Conservation (phyloP, 2,329 filamentous ascomycete species). For the Mariannaea sp. region DNA sequence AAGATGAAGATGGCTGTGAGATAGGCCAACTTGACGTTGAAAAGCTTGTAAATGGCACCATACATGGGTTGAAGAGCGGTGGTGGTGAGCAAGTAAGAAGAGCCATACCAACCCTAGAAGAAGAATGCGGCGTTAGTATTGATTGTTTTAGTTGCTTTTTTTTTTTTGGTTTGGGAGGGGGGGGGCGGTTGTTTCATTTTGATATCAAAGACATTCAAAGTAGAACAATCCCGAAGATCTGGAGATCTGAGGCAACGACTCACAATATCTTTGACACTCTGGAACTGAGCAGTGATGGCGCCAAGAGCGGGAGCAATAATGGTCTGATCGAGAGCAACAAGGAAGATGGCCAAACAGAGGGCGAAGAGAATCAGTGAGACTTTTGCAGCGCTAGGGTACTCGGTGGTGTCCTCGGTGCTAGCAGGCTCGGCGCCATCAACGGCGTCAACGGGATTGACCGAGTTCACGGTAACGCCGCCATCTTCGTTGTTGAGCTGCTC, state of each 20-base stretch:
- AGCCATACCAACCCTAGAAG: slow-evolving; percentile 55
- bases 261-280: slow-evolving; percentile 53
- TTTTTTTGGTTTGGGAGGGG: slow-evolving; percentile 24
- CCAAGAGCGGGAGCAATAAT: slow-evolving; percentile 58
- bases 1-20: slow-evolving; percentile 50
- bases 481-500: slow-evolving; percentile 4
- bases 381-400: slow-evolving; percentile 49
- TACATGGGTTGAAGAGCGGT: slow-evolving; percentile 57
- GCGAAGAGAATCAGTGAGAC: slow-evolving; percentile 49
- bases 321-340: slow-evolving; percentile 57
- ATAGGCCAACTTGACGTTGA: slow-evolving; percentile 54
- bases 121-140: too few species aligned
- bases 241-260: slow-evolving; percentile 16
- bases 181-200: too few species aligned
- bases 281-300: slow-evolving; percentile 54
- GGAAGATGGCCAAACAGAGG: slow-evolving; percentile 53
- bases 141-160: too few species aligned
- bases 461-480: neutral
- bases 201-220: neutral
- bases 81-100: slow-evolving; percentile 54
- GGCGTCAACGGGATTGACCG: neutral
- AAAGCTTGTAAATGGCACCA: slow-evolving; percentile 55
- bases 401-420: slow-evolving; percentile 20
- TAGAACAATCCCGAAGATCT: too few species aligned
- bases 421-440: slow-evolving; percentile 46